Evolutionary conservation across 495 filamentous ascomycete species (phyloP), one percentile per base, ranked within the genome.

Genomic region (Talaromyces proteolyticus): DNA sequence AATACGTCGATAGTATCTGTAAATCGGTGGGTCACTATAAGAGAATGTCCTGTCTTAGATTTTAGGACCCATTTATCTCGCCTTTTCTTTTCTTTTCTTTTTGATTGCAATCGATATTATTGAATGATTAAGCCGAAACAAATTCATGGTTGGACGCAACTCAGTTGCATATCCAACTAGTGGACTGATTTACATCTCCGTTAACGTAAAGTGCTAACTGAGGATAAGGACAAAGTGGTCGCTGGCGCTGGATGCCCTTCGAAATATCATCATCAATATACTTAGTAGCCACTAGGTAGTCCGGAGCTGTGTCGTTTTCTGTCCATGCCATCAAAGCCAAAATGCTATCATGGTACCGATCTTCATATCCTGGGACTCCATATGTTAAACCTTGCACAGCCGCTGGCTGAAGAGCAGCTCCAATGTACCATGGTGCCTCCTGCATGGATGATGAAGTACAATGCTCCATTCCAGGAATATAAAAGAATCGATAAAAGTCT

Each of bases 261-360:
- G 45, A 42, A 0, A 76, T 63, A 3, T 68, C 26, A 41, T 63
- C 65, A 42, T 66, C 61, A 24, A 57, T 61, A 56, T 62, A 78
- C 12, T 65, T 67, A 24, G 74, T 78, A 14, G 72, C 72, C 2
- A 75, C 58, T 36, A 78, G 42, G 26, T 60, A 46, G n/a, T 68
- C 63, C 0, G 74, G 70, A 8, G 59, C 57, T 20, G 38, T 57
- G 0, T 62, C 72, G 10, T 64, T 53, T 59, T 81, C 79, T 2
- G 77, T 74, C 79, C 79, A 84, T 2, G 56, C 53, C 61, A 79
- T 67, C 45, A 84, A 50, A 16, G 75, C 76, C 46, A 74, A 37
- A 44, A 81, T 18, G 2, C 60, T 62, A 54, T 81, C 75, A 51
- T 77, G 69, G 23, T 67, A 56, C 16, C 57, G 26, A 36, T 74